These are phyloP conservation scores for Pistacia atlantica DNA, from an alignment of 345 rosid genomes.

Conservation along the genomic window DNA sequence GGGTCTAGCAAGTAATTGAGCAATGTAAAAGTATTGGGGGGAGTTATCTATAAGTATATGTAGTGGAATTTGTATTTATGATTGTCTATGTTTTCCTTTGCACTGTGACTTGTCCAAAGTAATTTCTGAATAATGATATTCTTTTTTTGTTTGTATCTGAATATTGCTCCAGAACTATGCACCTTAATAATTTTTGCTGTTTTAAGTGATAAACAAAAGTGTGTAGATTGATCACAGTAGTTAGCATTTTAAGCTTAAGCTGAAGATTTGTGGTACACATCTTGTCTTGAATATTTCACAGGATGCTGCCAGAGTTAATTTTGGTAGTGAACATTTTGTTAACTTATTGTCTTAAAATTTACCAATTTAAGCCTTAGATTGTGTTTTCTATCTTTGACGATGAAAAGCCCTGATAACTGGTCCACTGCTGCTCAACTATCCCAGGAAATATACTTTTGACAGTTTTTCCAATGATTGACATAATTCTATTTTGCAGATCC, in stretches of 20 bases:
- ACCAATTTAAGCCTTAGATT: too few species aligned
- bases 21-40: neutral
- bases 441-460: too few species aligned
- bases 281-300: neutral
- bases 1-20: neutral
- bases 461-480: neutral
- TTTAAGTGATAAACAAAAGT: too few species aligned
- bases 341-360: too few species aligned
- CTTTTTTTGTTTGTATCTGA: neutral
- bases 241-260: neutral
- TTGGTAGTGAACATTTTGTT: too few species aligned
- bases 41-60: neutral
- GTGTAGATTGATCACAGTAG: neutral
- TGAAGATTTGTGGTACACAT: neutral
- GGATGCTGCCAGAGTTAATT: too few species aligned
- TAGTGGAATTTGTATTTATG: neutral
- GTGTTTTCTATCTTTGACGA: neutral
- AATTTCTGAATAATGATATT: neutral
- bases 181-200: too few species aligned
- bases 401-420: neutral
- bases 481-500: conserved; percentile 47
- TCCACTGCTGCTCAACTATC: too few species aligned
- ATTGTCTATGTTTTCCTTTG: neutral
- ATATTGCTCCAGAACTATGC: too few species aligned
- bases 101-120: neutral